Evolutionary conservation across 2,329 filamentous ascomycete genomes (phyloP).

Genomic region (Fusarium buharicum): DNA sequence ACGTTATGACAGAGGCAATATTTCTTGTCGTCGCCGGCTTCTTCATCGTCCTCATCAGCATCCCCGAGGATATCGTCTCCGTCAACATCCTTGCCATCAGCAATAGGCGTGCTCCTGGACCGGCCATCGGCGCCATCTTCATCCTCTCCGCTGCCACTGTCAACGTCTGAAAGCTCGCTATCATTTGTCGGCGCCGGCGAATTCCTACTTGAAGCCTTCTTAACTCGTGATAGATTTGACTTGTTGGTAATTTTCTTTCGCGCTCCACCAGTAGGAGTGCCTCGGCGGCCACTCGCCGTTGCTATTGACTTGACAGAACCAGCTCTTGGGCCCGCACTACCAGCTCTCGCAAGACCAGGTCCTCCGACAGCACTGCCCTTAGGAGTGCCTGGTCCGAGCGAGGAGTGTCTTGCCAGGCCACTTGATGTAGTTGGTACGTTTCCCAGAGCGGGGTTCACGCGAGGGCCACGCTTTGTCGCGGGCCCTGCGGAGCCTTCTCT

Average conservation of each 20-base stretch:
- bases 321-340: constrained; percentile 69
- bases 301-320: constrained; percentile 57
- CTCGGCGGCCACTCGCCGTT: constrained; percentile 57
- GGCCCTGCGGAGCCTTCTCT: constrained; percentile 69
- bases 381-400: constrained; percentile 70
- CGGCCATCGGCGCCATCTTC: constrained; percentile 54
- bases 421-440: constrained; percentile 64
- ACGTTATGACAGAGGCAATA: constrained; percentile 87
- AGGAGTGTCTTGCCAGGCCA: constrained; percentile 69
- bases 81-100: constrained; percentile 54
- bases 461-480: constrained; percentile 64
- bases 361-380: constrained; percentile 54
- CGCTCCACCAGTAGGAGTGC: constrained; percentile 56
- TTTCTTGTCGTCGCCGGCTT: constrained; percentile 80
- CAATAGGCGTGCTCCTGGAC: constrained; percentile 48
- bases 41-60: constrained; percentile 70
- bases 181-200: constrained; percentile 72
- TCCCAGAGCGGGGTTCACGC: constrained; percentile 59
- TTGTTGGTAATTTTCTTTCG: constrained; percentile 66
- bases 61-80: constrained; percentile 66
- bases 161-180: constrained; percentile 72
- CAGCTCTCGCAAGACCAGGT: constrained; percentile 58
- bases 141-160: constrained; percentile 64
- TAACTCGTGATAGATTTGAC: constrained; percentile 71
- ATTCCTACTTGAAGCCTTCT: constrained; percentile 67